Evolutionary conservation across 345 rosid species (phyloP).

Genomic region (Ceriops zippeliana): DNA sequence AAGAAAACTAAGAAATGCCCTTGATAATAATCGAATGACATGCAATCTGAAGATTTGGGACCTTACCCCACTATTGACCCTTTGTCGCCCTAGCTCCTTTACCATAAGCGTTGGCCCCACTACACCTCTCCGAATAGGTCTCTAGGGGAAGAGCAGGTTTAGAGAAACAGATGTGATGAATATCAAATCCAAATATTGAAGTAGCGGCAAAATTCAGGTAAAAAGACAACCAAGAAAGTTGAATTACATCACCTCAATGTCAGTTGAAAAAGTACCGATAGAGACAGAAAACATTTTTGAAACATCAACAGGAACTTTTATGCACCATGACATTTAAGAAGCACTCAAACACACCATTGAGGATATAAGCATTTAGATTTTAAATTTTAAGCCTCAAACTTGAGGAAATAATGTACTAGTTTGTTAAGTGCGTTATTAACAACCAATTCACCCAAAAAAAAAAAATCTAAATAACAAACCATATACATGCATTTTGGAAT

Average conservation of each 20-base stretch:
- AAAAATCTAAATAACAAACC: no score
- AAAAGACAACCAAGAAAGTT: no score
- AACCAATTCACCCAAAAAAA: no score
- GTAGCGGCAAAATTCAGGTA: no score
- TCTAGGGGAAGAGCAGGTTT: slow-evolving; percentile 35
- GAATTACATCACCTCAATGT: no score
- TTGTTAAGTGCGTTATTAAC: no score
- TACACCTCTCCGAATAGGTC: slow-evolving; percentile 80
- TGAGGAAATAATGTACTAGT: no score
- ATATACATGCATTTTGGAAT: no score
- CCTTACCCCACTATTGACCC: slow-evolving; percentile 58
- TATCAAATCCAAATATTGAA: neutral
- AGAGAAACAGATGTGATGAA: neutral
- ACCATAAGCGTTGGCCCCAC: slow-evolving; percentile 71
- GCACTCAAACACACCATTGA: neutral
- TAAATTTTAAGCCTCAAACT: neutral
- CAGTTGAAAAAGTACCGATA: neutral
- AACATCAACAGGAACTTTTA: neutral
- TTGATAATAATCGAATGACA: slow-evolving; percentile 3
- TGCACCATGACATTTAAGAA: neutral
- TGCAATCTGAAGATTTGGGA: neutral
- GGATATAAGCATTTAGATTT: neutral
- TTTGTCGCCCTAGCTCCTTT: slow-evolving; percentile 81
- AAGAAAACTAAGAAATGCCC: neutral
- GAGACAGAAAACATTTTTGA: neutral